Evolutionary conservation across 768 basidiomycete species (phyloP), one percentile per base, ranked within the genome.

Genomic region (Panellus pusillus): DNA sequence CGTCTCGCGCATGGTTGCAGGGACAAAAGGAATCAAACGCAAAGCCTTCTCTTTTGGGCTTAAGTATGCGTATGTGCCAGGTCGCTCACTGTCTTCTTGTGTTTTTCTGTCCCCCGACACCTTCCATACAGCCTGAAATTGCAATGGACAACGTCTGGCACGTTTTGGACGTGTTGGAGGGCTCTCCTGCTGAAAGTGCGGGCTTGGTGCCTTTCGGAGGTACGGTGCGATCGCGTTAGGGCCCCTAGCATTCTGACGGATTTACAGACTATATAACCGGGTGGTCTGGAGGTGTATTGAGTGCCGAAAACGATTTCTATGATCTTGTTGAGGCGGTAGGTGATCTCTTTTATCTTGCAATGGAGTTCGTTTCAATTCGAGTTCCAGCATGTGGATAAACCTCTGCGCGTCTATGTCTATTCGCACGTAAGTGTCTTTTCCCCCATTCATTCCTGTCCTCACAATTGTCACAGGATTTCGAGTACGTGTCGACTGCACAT

Each of bases 111-210:
- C 11, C 17, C 12, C 14, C 31, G 3, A 60, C 37, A 12, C 17
- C 29, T 14, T 11, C 18, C 3, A 15, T 46, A 19, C 29, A 61
- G 66, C 94, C 96, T 4, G 87, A 91, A 62, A 78, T 82, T 46
- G 89, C 96, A 14, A 75, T 91, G 17, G 93, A 98, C 65, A 92
- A 89, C 58, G 94, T 99, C 6, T 99, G 97, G 95, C 97, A 98
- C 70, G 93, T 99, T 37, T 77, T 99, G 42, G 97, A 99, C 66
- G 93, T 99, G 13, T 73, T 96, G 37, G 96, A 99, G 69, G 96
- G 93, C 18, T 91, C 89, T 58, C 97, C 97, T 6, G 97, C 96
- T 9, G 95, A 98, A 74, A 91, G 89, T 64, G 93, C 94, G 6
- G 96, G 95, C 3, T 82, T 98, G 11, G 97, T 99, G 17, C 96